Conservation (phyloP, 306 rosid species). For the Rosa lucieae region DNA sequence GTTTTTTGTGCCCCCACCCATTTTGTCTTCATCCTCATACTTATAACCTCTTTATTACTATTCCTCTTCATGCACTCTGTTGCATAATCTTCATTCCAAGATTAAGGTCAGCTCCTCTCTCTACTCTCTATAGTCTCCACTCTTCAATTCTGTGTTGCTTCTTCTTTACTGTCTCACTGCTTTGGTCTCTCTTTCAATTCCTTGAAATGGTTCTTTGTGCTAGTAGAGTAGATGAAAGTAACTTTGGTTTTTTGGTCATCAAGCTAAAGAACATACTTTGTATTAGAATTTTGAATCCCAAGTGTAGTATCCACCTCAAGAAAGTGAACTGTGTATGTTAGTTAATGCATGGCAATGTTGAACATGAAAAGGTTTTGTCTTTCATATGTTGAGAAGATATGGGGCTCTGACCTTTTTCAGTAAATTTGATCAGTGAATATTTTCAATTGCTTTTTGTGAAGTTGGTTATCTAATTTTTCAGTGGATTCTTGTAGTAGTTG, state of each 20-base stretch:
- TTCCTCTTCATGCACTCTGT: conserved; percentile 48
- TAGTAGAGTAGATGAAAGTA: background rate
- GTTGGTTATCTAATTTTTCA: background rate
- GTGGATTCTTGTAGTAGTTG: background rate
- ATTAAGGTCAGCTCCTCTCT: conserved; percentile 33
- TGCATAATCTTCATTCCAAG: conserved; percentile 38
- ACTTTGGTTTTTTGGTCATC: background rate
- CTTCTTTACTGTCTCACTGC: background rate
- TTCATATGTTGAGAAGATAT: background rate
- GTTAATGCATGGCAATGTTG: background rate
- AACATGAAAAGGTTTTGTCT: background rate
- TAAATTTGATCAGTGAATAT: background rate
- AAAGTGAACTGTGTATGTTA: background rate
- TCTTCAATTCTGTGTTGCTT: conserved; percentile 10
- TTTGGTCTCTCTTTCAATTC: background rate
- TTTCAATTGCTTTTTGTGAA: background rate
- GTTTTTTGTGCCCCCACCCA: conserved; percentile 29
- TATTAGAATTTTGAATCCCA: background rate
- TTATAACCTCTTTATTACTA: conserved; percentile 37
- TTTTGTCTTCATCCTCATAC: conserved; percentile 38
- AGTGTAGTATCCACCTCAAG: background rate
- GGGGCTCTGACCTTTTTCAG: background rate
- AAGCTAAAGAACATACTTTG: background rate
- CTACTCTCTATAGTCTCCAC: background rate
- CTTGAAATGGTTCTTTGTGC: conserved; percentile 4